phyloP scores from a whole-genome alignment of 148 eudicot species.

The Vaccinium corymbosum region DNA sequence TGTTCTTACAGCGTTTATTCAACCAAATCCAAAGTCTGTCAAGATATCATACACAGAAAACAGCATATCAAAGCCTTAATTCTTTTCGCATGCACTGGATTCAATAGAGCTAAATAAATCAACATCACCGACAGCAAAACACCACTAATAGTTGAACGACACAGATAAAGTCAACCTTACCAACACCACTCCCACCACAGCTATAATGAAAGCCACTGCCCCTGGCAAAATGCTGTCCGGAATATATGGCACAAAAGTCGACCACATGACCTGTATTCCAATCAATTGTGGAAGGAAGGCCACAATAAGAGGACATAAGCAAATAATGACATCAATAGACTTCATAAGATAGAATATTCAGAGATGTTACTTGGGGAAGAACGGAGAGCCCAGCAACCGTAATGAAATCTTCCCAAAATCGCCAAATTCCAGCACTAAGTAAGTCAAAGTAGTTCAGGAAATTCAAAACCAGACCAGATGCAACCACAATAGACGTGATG shows the following conservation, averaged over 20 bases:
- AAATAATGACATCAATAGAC: not conserved
- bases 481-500: constrained; percentile 57
- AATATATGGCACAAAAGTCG: constrained; percentile 82
- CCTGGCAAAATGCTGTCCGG: constrained; percentile 86
- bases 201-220: constrained; percentile 47
- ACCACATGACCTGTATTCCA: constrained; percentile 84
- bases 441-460: constrained; percentile 70
- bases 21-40: not conserved
- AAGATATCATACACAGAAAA: not conserved
- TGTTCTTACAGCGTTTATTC: not conserved
- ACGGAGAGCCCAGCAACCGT: constrained; percentile 85
- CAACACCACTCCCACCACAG: constrained; percentile 62
- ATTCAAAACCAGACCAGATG: constrained; percentile 62
- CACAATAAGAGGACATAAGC: not conserved
- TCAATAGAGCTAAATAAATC: not conserved
- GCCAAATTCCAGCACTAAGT: constrained; percentile 62
- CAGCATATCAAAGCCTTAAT: not conserved
- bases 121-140: not conserved
- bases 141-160: not conserved
- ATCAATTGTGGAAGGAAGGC: not conserved
- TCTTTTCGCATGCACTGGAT: not conserved
- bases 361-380: constrained; percentile 69
- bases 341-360: not conserved
- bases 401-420: constrained; percentile 86
- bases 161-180: constrained; percentile 33